Evolutionary conservation across 1,284 basidiomycete species (phyloP).

Genomic region (Gymnopus androsaceus): DNA sequence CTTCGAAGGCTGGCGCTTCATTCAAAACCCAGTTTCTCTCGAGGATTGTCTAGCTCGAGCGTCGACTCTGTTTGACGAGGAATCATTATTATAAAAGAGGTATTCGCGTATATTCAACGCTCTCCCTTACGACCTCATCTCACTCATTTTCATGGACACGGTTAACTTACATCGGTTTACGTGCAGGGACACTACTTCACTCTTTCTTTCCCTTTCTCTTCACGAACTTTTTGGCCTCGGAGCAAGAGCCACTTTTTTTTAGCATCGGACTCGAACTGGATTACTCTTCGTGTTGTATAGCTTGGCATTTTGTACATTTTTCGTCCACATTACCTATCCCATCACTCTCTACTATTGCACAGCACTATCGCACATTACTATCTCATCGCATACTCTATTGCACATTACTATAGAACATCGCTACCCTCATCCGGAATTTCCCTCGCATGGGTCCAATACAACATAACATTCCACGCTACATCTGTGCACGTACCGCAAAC

Average conservation of each 20-base stretch:
- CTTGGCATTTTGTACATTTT: not conserved
- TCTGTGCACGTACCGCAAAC: no score
- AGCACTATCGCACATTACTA: slow-evolving; percentile 4
- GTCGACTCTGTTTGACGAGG: slow-evolving; percentile 6
- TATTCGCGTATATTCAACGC: not conserved
- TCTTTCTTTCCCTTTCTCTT: not conserved
- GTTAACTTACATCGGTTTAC: not conserved
- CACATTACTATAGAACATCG: slow-evolving; percentile 4
- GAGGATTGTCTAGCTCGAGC: slow-evolving; percentile 1
- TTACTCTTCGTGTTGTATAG: not conserved
- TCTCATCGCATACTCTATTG: not conserved
- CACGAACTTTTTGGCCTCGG: not conserved
- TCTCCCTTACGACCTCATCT: not conserved
- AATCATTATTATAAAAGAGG: not conserved
- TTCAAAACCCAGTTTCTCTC: slow-evolving; percentile 6
- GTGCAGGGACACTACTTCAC: slow-evolving; percentile 11
- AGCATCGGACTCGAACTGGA: not conserved
- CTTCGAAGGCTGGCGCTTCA: slow-evolving; percentile 17
- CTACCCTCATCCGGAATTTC: no score
- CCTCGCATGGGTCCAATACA: no score
- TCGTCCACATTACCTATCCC: not conserved
- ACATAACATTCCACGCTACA: no score
- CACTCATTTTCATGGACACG: not conserved
- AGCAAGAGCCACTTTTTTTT: not conserved
- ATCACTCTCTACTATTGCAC: not conserved